Conservation (phyloP, 352 stramenopile species). For the Globisporangium paddicum region DNA sequence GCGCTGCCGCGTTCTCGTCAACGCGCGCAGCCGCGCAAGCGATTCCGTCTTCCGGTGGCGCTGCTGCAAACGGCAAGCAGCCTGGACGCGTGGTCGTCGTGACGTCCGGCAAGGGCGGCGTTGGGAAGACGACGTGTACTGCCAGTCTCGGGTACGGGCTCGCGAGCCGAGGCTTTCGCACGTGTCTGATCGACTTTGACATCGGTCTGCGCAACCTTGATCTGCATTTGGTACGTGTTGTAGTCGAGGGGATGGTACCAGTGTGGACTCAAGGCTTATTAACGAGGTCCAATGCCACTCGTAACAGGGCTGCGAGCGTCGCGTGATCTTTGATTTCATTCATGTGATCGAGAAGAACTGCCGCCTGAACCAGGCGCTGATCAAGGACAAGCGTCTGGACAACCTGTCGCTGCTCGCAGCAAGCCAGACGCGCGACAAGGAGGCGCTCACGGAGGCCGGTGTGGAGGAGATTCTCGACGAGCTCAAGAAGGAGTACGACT, state of each 20-base stretch:
- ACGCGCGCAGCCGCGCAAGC: conserved; percentile 3
- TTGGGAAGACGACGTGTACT: conserved; percentile 91
- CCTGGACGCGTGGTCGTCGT: conserved; percentile 83
- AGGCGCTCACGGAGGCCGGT: conserved; percentile 85
- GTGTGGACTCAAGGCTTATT: too few relatives aligned
- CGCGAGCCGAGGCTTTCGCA: conserved; percentile 76
- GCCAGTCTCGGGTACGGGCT: conserved; percentile 85
- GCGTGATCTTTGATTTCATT: conserved; percentile 95
- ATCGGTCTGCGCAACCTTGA: conserved; percentile 92
- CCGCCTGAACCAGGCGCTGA: conserved; percentile 84
- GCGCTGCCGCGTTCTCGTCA: conserved; percentile 2
- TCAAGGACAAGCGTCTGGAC: conserved; percentile 88
- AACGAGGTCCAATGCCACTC: too few relatives aligned
- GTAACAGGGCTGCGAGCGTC: conserved; percentile 81
- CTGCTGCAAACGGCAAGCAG: not conserved
- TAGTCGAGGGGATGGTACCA: not conserved
- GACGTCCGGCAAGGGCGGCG: conserved; percentile 91
- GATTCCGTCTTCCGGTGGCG: not conserved
- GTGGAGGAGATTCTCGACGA: conserved; percentile 84
- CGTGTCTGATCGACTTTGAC: conserved; percentile 94
- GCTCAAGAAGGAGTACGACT: conserved; percentile 83
- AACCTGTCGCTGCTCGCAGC: conserved; percentile 83
- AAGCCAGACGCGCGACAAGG: conserved; percentile 90
- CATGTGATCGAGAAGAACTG: conserved; percentile 92
- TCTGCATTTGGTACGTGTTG: conserved; percentile 65